Percentiles rank a stretch among this genome's conserved stretches.
Conservation (phyloP, 2,329 filamentous ascomycete genomes). For the Claviceps purpurea region DNA sequence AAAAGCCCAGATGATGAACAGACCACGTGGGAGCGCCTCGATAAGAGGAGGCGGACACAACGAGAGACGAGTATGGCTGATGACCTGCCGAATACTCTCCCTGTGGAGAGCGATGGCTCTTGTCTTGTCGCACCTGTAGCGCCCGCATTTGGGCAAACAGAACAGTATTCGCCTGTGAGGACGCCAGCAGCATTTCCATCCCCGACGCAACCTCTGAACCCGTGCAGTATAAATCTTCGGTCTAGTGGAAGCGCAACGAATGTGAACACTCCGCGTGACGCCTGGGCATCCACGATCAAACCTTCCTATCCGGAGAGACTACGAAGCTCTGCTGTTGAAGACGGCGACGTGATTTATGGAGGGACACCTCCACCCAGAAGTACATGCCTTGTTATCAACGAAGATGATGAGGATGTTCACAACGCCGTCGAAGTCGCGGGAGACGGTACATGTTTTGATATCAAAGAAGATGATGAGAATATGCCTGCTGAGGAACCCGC, state of each 20-base stretch:
- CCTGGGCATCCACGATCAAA: not conserved
- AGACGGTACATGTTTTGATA: constrained; percentile 4
- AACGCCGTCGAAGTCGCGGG: constrained; percentile 3
- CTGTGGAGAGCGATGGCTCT: constrained; percentile 14
- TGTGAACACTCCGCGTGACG: constrained; percentile 19
- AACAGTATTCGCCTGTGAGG: constrained; percentile 19
- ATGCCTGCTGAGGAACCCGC: not conserved
- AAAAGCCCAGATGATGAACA: constrained; percentile 7
- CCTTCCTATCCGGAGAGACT: not conserved
- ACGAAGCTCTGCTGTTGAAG: not conserved
- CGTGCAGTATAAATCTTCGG: constrained; percentile 4
- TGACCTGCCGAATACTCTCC: constrained; percentile 6
- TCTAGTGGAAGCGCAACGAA: constrained; percentile 24
- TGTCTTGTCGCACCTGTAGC: constrained; percentile 21
- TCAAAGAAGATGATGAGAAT: not conserved
- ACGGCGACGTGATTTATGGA: not conserved
- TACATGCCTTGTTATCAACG: not conserved
- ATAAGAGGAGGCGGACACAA: not conserved
- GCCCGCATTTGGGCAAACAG: constrained; percentile 24
- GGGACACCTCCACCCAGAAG: not conserved
- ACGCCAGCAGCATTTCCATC: constrained; percentile 8
- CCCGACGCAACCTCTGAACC: constrained; percentile 2
- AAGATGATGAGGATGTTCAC: not conserved
- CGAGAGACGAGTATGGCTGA: constrained; percentile 3
- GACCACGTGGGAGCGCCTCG: not conserved